phyloP scores from a whole-genome alignment of 345 rosid genomes.

The Ceriops zippeliana region DNA sequence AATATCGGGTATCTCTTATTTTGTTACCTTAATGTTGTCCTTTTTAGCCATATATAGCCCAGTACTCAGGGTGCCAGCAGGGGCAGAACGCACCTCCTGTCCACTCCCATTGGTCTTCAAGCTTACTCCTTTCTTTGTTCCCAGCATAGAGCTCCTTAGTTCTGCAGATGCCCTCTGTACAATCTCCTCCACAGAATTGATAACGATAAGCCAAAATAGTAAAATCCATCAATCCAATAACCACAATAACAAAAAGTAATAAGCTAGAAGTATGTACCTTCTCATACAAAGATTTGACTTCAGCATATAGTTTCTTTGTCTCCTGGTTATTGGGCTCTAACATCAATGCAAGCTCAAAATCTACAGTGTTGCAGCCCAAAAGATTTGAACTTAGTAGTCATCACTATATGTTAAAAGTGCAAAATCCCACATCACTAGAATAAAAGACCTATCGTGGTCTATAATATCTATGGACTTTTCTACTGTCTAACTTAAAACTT shows the following conservation, averaged over 20 bases:
- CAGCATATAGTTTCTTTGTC: constrained; percentile 71
- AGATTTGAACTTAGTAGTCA: not conserved
- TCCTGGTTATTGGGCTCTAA: constrained; percentile 87
- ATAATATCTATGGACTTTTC: too few relatives aligned
- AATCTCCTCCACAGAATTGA: constrained; percentile 45
- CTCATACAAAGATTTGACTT: constrained; percentile 62
- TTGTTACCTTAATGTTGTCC: constrained; percentile 42
- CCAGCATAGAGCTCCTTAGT: constrained; percentile 45
- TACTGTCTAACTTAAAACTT: too few relatives aligned
- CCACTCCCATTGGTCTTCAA: constrained; percentile 36
- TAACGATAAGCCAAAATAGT: constrained; percentile 1
- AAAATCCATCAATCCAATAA: not conserved
- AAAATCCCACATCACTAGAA: not conserved
- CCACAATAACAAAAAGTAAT: not conserved
- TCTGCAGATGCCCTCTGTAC: constrained; percentile 58
- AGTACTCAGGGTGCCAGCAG: constrained; percentile 25
- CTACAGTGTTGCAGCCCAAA: constrained; percentile 33
- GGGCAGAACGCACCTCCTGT: constrained; percentile 31
- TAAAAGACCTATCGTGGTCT: not conserved
- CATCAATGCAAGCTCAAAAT: constrained; percentile 81
- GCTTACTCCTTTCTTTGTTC: constrained; percentile 37
- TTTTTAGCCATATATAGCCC: constrained; percentile 41
- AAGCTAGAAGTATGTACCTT: constrained; percentile 40
- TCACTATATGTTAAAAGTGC: constrained; percentile 17
- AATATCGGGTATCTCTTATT: not conserved